These are phyloP conservation scores for Fonsecaea erecta DNA, from an alignment of 2,329 filamentous ascomycete genomes.

Conservation along the genomic window DNA sequence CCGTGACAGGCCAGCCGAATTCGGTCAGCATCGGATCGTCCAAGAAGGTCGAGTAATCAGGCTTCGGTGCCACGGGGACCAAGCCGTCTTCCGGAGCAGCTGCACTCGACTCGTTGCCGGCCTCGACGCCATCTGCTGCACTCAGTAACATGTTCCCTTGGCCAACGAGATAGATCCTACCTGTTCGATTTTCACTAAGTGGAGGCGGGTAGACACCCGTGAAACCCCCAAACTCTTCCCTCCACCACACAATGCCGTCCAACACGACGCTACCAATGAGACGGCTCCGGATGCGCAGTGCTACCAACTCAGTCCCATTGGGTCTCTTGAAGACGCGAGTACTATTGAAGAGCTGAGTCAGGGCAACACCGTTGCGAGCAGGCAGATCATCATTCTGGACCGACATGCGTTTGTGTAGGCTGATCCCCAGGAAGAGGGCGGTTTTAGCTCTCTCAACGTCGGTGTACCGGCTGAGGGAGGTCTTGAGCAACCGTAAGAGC, in stretches of 20 bases:
- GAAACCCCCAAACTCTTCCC: constrained; percentile 45
- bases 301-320: constrained; percentile 44
- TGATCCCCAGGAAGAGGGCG: constrained; percentile 46
- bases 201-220: constrained; percentile 32
- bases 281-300: constrained; percentile 48
- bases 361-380: constrained; percentile 41
- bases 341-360: constrained; percentile 50
- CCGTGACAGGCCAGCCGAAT: constrained; percentile 29
- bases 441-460: constrained; percentile 44
- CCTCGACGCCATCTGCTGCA: constrained; percentile 10
- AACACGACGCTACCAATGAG: constrained; percentile 45
- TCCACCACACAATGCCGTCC: constrained; percentile 51
- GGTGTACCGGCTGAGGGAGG: constrained; percentile 39
- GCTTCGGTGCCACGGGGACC: constrained; percentile 6
- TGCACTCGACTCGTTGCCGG: background rate
- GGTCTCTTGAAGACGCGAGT: constrained; percentile 46
- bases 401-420: constrained; percentile 47
- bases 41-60: constrained; percentile 27
- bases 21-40: constrained; percentile 33
- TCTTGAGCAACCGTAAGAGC: constrained; percentile 49
- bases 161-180: constrained; percentile 9
- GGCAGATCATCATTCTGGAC: constrained; percentile 45
- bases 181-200: constrained; percentile 21
- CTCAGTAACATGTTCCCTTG: constrained; percentile 7
- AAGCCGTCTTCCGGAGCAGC: constrained; percentile 6